These are phyloP conservation scores for Podaxis sp. DNA, from an alignment of 768 basidiomycete genomes.

Conservation along the genomic window DNA sequence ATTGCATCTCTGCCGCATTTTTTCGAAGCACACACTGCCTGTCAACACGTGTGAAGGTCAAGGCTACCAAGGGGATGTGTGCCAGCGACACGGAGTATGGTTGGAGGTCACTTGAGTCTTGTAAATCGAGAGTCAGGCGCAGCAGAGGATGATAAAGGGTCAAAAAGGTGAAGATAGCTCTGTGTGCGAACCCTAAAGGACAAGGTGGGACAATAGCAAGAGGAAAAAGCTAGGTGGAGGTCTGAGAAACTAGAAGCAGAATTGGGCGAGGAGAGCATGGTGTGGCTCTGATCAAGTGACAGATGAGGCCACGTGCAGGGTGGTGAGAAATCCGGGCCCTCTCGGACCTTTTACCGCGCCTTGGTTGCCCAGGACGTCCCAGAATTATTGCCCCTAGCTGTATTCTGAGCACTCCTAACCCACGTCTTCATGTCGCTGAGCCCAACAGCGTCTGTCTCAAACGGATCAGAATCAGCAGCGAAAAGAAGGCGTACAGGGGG, in stretches of 20 bases:
- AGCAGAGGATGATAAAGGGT: not conserved
- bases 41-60: slow-evolving; percentile 1
- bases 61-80: not conserved
- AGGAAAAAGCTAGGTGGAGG: not conserved
- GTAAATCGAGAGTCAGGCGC: not conserved
- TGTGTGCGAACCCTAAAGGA: not conserved
- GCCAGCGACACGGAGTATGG: not conserved
- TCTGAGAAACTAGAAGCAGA: slow-evolving; percentile 7
- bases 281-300: slow-evolving; percentile 27
- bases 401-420: slow-evolving; percentile 13
- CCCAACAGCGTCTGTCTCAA: slow-evolving; percentile 55
- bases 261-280: slow-evolving; percentile 14
- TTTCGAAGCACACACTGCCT: not conserved
- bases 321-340: slow-evolving; percentile 19
- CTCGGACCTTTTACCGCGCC: slow-evolving; percentile 25
- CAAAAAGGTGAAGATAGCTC: not conserved
- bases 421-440: slow-evolving; percentile 58
- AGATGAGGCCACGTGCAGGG: slow-evolving; percentile 26
- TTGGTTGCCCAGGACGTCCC: slow-evolving; percentile 15
- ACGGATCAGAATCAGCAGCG: slow-evolving; percentile 49
- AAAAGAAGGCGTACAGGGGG: slow-evolving; percentile 58
- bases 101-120: not conserved
- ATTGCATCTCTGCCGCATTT: not conserved
- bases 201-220: not conserved
- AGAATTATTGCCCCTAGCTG: slow-evolving; percentile 17